These are phyloP conservation scores for Diaporthe sp. DNA, from an alignment of 2,329 filamentous ascomycete genomes.

Conservation along the genomic window DNA sequence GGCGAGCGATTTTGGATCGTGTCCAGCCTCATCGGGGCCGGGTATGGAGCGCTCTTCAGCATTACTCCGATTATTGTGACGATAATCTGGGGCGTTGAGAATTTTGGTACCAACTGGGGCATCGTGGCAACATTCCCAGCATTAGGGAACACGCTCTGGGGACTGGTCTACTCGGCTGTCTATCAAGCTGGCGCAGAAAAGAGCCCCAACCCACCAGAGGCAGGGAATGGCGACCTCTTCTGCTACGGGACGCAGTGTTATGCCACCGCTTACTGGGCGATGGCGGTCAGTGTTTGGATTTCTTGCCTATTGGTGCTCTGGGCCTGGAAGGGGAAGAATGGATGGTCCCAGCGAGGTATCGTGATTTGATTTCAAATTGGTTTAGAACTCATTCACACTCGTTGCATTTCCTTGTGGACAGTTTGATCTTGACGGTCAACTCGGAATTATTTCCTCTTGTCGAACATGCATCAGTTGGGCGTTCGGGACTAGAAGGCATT, in stretches of 20 bases:
- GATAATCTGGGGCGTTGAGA: conserved; percentile 99
- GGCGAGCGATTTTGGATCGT: conserved; percentile 87
- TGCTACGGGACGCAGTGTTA: conserved; percentile 90
- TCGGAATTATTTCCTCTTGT: neutral
- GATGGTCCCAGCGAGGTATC: conserved; percentile 84
- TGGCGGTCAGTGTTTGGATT: conserved; percentile 83
- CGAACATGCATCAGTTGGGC: conserved; percentile 28
- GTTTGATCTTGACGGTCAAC: neutral
- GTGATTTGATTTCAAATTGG: conserved; percentile 60
- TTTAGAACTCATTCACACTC: neutral
- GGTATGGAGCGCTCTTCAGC: conserved; percentile 93
- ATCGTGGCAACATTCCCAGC: conserved; percentile 95
- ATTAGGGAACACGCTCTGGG: conserved; percentile 89
- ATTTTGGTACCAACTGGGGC: conserved; percentile 98
- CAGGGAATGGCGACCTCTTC: conserved; percentile 65
- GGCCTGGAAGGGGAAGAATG: conserved; percentile 84
- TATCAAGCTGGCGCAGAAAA: conserved; percentile 77
- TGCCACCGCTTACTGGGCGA: conserved; percentile 85
- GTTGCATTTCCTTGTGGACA: neutral
- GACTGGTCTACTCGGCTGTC: conserved; percentile 85
- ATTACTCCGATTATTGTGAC: conserved; percentile 92
- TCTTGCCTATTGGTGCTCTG: conserved; percentile 79
- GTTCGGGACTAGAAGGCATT: conserved; percentile 15
- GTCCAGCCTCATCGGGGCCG: conserved; percentile 86
- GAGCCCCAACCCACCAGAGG: conserved; percentile 45